Base-by-base conservation (phyloP, 176 grass and related monocot genomes). In the Oryza longistaminata region DNA sequence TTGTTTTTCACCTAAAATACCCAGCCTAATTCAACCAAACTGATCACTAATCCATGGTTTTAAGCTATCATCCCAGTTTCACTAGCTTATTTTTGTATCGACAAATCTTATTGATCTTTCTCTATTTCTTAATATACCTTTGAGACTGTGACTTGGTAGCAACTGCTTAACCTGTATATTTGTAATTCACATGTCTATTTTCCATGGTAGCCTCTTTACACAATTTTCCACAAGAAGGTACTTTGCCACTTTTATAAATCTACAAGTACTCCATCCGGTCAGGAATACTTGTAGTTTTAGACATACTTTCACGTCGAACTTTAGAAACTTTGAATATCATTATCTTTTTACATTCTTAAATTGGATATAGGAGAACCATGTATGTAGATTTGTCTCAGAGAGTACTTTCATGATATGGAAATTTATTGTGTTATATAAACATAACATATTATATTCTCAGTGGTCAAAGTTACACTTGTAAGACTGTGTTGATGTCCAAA, bases 141-240 rank as follows among this genome's bases (percentile, higher is more conserved):
- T 62, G 19, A 62, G n/a, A 24, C 58, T 81, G 12, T 74, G 66
- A 70, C 21, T 42, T 71, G 39, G 49, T 85, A 50, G 21, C 62
- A 6, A 6, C 43, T 66, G 69, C 52, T 81, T 67, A 70, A 67
- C 14, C 84, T 73, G 10, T 79, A 16, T 72, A 64, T 85, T 35
- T 11, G 21, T 75, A 85, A 75, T 25, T 78, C n/a, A 49, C 80
- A 34, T 78, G 27, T 72, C 29, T 79, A 64, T 71, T n/a, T 70
- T 61, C 31, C 55, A 74, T 77, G 26, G 43, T 27, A 46, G 37
- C 58, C 52, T 74, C 45, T 39, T 42, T 71, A 72, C 13, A 26
- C 24, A 34, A 66, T 66, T 60, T 66, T 66, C 6, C 11, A 74
- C 40, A 35, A 87, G 11, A 84, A 64, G 66, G 40, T 13, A 5